Evolutionary conservation across 371 early-diverging fungal genomes (phyloP).

Genomic region (Catenaria anguillulae): DNA sequence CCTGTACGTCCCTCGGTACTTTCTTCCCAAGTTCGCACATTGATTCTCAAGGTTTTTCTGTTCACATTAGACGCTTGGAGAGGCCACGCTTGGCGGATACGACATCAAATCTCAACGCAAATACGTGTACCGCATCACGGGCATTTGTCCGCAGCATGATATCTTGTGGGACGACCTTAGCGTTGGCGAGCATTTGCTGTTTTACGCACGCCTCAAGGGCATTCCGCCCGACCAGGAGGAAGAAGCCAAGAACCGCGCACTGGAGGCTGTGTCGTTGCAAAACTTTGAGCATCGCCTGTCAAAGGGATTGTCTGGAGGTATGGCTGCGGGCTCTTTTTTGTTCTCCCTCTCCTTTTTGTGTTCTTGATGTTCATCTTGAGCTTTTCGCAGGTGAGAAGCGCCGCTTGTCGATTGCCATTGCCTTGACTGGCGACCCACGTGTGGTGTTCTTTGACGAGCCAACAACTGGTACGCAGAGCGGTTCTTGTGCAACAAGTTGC

Average conservation of each 20-base stretch:
- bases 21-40: no score
- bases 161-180: conserved; percentile 63
- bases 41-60: no score
- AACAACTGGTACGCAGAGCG: conserved; percentile 23
- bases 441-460: conserved; percentile 22
- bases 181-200: conserved; percentile 46
- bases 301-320: conserved; percentile 40
- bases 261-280: conserved; percentile 35
- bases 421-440: conserved; percentile 44
- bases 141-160: conserved; percentile 58
- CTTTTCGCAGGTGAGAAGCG: no score
- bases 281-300: conserved; percentile 30
- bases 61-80: conserved; percentile 31
- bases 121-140: conserved; percentile 47
- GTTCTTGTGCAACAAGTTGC: no score
- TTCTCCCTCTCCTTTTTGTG: no score
- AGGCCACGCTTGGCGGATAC: conserved; percentile 42
- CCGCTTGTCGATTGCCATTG: conserved; percentile 49
- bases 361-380: no score
- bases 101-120: conserved; percentile 35
- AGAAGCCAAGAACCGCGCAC: conserved; percentile 25
- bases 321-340: no score
- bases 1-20: conserved; percentile 43
- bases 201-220: conserved; percentile 32
- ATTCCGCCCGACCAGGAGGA: conserved; percentile 28